Evolutionary conservation across 164 flowering plant species (phyloP).

Genomic region (Saururus chinensis): DNA sequence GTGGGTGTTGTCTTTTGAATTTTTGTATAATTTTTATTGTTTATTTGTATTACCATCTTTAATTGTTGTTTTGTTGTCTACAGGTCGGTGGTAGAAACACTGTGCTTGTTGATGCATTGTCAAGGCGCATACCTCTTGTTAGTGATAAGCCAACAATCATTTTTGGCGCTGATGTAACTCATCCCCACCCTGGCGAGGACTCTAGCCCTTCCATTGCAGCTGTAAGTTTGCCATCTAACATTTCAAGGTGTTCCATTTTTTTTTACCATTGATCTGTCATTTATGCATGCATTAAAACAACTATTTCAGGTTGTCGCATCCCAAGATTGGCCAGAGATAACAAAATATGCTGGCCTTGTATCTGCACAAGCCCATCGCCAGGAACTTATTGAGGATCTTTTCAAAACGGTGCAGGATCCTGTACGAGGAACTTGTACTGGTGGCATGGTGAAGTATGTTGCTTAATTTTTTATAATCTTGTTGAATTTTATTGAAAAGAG

Average conservation of each 20-base stretch:
- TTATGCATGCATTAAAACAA: background rate
- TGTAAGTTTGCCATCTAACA: slow-evolving; percentile 17
- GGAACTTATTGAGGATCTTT: slow-evolving; percentile 27
- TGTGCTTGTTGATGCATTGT: slow-evolving; percentile 72
- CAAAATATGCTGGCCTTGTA: slow-evolving; percentile 20
- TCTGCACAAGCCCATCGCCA: slow-evolving; percentile 26
- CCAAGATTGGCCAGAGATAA: slow-evolving; percentile 20
- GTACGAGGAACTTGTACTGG: slow-evolving; percentile 14
- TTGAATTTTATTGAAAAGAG: background rate
- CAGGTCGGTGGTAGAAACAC: slow-evolving; percentile 90
- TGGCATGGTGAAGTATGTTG: slow-evolving; percentile 21
- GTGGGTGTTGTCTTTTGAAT: slow-evolving; percentile 12
- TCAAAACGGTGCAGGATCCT: slow-evolving; percentile 23
- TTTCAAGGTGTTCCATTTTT: no score
- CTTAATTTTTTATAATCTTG: background rate
- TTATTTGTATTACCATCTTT: background rate
- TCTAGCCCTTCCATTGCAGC: slow-evolving; percentile 86
- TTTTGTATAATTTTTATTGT: background rate
- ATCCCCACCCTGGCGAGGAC: slow-evolving; percentile 80
- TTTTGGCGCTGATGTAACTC: slow-evolving; percentile 88
- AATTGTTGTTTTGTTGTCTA: background rate
- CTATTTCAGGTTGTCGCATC: slow-evolving; percentile 21
- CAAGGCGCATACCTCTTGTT: slow-evolving; percentile 72
- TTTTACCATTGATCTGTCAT: background rate
- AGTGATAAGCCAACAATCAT: slow-evolving; percentile 83